Conservation (phyloP, 2,329 filamentous ascomycete genomes). For the Botrytis porri region DNA sequence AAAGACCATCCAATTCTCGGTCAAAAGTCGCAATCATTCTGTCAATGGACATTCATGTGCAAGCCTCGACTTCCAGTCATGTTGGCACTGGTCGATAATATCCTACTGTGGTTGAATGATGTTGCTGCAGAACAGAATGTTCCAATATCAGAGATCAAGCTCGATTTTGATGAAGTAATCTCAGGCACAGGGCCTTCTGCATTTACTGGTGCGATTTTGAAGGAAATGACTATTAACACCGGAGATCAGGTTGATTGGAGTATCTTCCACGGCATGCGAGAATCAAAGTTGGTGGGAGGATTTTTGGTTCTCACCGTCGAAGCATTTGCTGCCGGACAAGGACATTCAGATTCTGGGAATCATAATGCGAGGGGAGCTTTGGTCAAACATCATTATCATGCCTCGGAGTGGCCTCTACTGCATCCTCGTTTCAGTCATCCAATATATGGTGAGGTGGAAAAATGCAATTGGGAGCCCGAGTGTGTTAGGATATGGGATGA, state of each 20-base stretch:
- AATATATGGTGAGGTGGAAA: conserved; percentile 66
- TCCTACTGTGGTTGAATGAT: conserved; percentile 62
- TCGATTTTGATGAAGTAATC: conserved; percentile 71
- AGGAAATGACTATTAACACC: conserved; percentile 55
- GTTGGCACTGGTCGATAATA: conserved; percentile 65
- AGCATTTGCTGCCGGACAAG: conserved; percentile 70
- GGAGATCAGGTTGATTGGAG: conserved; percentile 56
- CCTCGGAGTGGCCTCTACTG: conserved; percentile 65
- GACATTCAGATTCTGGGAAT: conserved; percentile 69
- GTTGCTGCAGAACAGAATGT: conserved; percentile 58
- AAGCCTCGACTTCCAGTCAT: conserved; percentile 67
- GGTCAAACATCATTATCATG: conserved; percentile 73
- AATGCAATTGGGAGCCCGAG: conserved; percentile 65
- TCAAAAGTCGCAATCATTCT: conserved; percentile 66
- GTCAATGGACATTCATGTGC: conserved; percentile 73
- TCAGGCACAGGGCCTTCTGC: conserved; percentile 70
- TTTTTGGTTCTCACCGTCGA: conserved; percentile 68
- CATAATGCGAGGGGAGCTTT: conserved; percentile 64
- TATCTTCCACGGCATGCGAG: conserved; percentile 61
- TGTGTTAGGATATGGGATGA: conserved; percentile 66
- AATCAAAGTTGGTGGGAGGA: conserved; percentile 62
- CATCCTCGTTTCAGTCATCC: conserved; percentile 67
- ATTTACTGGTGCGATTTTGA: conserved; percentile 63
- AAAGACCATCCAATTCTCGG: conserved; percentile 62
- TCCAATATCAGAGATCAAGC: conserved; percentile 56